Percentiles rank a stretch among this genome's conserved stretches.
Conservation (phyloP, 106 monocot genomes). For the Vanilla planifolia region DNA sequence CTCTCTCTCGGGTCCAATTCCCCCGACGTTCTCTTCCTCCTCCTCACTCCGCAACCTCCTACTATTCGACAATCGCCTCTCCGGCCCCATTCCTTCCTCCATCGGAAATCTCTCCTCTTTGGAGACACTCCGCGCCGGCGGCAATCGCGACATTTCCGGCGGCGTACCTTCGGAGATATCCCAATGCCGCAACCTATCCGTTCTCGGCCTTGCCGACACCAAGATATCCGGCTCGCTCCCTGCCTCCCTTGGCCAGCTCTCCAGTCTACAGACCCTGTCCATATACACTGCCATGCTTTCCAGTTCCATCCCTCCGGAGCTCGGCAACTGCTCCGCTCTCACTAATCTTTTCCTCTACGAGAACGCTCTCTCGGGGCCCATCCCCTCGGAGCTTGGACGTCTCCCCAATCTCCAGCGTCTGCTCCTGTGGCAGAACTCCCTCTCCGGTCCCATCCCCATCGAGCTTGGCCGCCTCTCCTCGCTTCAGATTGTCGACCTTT, state of each 20-base stretch:
- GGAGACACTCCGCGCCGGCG: constrained; percentile 63
- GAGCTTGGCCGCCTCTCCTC: constrained; percentile 56
- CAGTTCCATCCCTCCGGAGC: constrained; percentile 74
- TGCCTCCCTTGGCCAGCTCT: constrained; percentile 41
- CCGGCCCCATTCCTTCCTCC: constrained; percentile 46
- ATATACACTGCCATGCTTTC: constrained; percentile 76
- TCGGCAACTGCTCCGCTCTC: constrained; percentile 64
- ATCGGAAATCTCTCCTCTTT: constrained; percentile 52
- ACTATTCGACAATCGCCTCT: constrained; percentile 75
- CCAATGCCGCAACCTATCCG: constrained; percentile 42
- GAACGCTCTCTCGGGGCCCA: constrained; percentile 61
- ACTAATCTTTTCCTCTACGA: constrained; percentile 83
- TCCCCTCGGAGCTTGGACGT: constrained; percentile 59
- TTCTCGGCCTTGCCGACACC: constrained; percentile 84
- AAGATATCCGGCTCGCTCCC: constrained; percentile 79
- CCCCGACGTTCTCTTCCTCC: constrained; percentile 17
- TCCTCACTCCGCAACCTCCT: constrained; percentile 42
- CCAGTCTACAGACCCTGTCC: constrained; percentile 65
- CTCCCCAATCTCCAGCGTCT: constrained; percentile 55
- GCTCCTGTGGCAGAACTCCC: constrained; percentile 83
- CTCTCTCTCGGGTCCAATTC: constrained; percentile 54
- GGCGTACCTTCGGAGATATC: constrained; percentile 56
- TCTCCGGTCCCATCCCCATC: constrained; percentile 63
- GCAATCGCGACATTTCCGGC: constrained; percentile 71
- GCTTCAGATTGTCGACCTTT: constrained; percentile 67